Conservation (phyloP, 805 yeast genomes). For the Candida maris region DNA sequence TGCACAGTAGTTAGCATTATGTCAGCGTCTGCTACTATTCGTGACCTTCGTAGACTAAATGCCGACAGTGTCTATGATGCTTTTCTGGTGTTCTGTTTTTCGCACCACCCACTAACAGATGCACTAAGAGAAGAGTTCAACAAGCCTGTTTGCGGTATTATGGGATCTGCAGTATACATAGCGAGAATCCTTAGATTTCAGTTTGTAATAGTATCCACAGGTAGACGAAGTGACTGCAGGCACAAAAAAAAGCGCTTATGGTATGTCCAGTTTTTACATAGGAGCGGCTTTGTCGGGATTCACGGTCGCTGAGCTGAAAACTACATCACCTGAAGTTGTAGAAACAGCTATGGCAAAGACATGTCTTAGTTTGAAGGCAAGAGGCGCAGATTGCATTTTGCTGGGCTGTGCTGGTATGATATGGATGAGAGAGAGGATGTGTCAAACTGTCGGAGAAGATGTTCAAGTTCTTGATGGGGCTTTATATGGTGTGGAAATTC, state of each 20-base stretch:
- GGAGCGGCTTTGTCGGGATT: conserved; percentile 31
- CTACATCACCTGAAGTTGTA: conserved; percentile 30
- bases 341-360: conserved; percentile 24
- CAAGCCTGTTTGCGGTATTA: conserved; percentile 31
- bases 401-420: conserved; percentile 67
- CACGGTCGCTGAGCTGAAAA: conserved; percentile 31
- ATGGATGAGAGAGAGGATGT: conserved; percentile 89
- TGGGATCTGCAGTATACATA: conserved; percentile 33
- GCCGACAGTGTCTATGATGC: conserved; percentile 29
- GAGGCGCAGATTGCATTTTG: conserved; percentile 61
- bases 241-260: conserved; percentile 27
- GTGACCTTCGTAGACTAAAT: conserved; percentile 26
- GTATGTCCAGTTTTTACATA: conserved; percentile 29
- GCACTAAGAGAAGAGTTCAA: conserved; percentile 34
- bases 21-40: conserved; percentile 30
- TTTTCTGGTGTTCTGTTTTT: conserved; percentile 32
- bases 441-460: conserved; percentile 91
- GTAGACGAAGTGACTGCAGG: conserved; percentile 29
- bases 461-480: conserved; percentile 69
- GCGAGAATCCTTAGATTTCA: conserved; percentile 32
- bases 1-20: conserved; percentile 33
- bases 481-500: conserved; percentile 25
- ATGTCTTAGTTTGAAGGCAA: conserved; percentile 25
- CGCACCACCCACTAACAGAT: conserved; percentile 33
- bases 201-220: conserved; percentile 32